Conservation (phyloP, 208 protist species). For the Trypanosoma melophagium region DNA sequence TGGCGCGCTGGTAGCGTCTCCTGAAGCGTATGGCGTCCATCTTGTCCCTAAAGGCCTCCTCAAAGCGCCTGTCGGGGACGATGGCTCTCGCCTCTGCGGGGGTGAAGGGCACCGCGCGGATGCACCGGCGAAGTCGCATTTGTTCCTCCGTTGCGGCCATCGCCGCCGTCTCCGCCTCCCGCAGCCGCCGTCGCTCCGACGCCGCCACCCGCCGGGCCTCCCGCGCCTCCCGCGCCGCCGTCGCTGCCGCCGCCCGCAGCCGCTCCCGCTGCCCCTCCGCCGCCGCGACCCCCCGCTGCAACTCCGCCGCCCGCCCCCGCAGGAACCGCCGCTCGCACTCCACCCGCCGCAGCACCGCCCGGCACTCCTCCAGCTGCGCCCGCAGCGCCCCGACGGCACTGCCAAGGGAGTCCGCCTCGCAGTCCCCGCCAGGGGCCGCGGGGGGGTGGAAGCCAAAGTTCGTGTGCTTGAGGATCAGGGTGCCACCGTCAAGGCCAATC, state of each 20-base stretch:
- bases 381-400: constrained; percentile 15
- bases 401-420: no score
- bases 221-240: constrained; percentile 32
- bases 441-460: no score
- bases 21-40: constrained; percentile 51
- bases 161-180: constrained; percentile 26
- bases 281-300: constrained; percentile 33
- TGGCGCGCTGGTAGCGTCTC: constrained; percentile 26
- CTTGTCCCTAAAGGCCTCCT: constrained; percentile 78
- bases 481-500: no score
- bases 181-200: constrained; percentile 21
- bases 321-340: constrained; percentile 59
- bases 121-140: constrained; percentile 47
- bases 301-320: constrained; percentile 22
- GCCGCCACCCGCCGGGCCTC: constrained; percentile 24
- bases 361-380: constrained; percentile 37
- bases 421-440: no score
- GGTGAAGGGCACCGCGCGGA: constrained; percentile 36
- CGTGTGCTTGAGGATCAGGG: no score
- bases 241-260: constrained; percentile 29
- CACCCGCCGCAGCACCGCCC: constrained; percentile 47
- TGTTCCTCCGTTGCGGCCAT: constrained; percentile 40
- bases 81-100: constrained; percentile 25
- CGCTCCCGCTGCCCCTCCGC: constrained; percentile 18
- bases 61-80: constrained; percentile 69